Evolutionary conservation across 208 protist genomes (phyloP), one percentile per base, ranked within the genome.

Genomic region (Leishmania aethiopica): DNA sequence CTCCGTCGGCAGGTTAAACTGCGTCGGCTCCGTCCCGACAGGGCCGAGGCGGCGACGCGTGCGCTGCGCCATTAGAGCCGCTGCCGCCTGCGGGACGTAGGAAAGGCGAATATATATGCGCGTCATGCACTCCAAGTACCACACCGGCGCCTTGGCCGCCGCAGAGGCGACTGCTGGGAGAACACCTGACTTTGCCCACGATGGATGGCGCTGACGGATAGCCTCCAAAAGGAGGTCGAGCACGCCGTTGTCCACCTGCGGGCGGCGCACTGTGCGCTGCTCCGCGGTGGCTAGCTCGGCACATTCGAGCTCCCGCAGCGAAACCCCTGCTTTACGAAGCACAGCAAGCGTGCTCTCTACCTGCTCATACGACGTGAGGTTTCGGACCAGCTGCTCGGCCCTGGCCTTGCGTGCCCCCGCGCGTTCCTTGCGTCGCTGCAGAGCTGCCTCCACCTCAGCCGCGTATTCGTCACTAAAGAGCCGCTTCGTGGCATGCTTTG

Each of bases 1-100:
- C 84, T 97, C 94, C 17, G 88, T 78, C 0, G 94, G 90, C 28
- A 96, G 76, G 79, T 97, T 97, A 83, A 91, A 93, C 84, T 97
- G 89, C 59, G 89, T 80, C 15, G 87, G 70, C 42, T 87, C 87
- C 51, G 82, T 85, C 11, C 91, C 94, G 47, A 97, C 79, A 32
- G 89, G 83, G 42, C 94, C 94, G 77, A 97, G 93, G 71, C 94
- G 94, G 72, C 90, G 90, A 11, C 94, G 91, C 35, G 89, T 94
- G 84, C 89, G 90, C 77, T 94, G 92, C 62, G 94, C 94, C 60
- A 97, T 95, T 35, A 86, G 82, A 59, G 94, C 94, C 25, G 89
- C 91, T 17, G 89, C 94, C 35, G 93, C 88, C 81, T 97, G 93
- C 2, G 94, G 94, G 47, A 96, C 87, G 84, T 97, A 96, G 15